These are phyloP conservation scores for Paraphoma chrysanthemicola DNA, from an alignment of 2,329 filamentous ascomycete genomes.

Conservation along the genomic window DNA sequence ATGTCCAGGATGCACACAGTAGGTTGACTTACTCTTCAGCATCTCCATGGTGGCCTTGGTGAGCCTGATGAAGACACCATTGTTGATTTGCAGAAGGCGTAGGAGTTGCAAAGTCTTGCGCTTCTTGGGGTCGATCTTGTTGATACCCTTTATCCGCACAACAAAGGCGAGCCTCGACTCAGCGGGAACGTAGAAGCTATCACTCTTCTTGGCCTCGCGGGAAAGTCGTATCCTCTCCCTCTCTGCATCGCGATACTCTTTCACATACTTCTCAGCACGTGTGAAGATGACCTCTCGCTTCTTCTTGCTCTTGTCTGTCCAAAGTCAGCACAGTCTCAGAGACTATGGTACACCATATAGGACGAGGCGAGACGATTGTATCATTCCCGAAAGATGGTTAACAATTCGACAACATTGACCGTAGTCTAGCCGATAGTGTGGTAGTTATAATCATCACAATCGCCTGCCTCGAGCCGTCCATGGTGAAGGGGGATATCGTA, in stretches of 20 bases:
- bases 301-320: constrained; percentile 88
- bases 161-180: constrained; percentile 98
- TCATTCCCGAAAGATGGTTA: constrained; percentile 99
- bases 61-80: constrained; percentile 95
- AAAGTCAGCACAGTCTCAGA: constrained; percentile 42
- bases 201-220: constrained; percentile 88
- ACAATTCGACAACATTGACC: constrained; percentile 97
- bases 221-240: constrained; percentile 96
- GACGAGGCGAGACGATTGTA: constrained; percentile 35
- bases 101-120: constrained; percentile 99
- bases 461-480: constrained; percentile 28
- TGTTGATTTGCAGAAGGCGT: constrained; percentile 99
- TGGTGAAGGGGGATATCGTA: constrained; percentile 59
- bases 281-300: constrained; percentile 99
- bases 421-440: constrained; percentile 87
- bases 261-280: constrained; percentile 99
- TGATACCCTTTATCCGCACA: constrained; percentile 99
- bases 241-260: constrained; percentile 98
- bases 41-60: constrained; percentile 98
- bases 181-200: constrained; percentile 91
- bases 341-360: constrained; percentile 20
- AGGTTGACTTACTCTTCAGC: constrained; percentile 70
- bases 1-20: constrained; percentile 29
- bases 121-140: constrained; percentile 99
- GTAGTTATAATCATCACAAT: constrained; percentile 84